phyloP scores from a whole-genome alignment of 768 basidiomycete genomes.

The Suillus subalutaceus region DNA sequence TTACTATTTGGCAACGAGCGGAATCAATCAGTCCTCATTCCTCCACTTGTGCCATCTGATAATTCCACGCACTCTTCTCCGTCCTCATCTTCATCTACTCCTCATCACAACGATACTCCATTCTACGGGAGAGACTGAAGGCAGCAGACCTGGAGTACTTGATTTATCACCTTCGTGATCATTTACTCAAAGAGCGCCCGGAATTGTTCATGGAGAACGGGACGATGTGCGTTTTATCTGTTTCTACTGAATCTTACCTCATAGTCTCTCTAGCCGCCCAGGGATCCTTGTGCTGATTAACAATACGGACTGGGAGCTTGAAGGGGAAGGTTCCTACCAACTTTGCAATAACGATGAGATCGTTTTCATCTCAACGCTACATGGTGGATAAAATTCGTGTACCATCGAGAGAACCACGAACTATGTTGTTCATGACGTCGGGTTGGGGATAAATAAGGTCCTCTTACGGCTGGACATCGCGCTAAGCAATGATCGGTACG shows the following conservation, averaged over 20 bases:
- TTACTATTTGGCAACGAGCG: constrained; percentile 77
- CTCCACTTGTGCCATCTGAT: constrained; percentile 43
- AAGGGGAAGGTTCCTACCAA: constrained; percentile 87
- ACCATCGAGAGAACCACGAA: neutral
- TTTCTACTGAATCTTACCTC: neutral
- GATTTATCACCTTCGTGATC: constrained; percentile 75
- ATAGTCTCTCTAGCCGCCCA: constrained; percentile 67
- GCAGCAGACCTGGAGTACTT: constrained; percentile 73
- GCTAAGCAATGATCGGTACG: neutral
- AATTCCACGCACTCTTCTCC: constrained; percentile 33
- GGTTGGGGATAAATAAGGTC: neutral
- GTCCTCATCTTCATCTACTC: constrained; percentile 9
- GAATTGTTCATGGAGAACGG: constrained; percentile 89
- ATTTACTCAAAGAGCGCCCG: constrained; percentile 78
- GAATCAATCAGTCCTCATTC: constrained; percentile 57
- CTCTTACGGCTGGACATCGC: neutral
- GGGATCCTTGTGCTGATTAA: constrained; percentile 97
- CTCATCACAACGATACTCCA: neutral
- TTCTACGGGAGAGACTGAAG: constrained; percentile 31
- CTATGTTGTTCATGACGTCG: neutral
- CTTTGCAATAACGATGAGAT: constrained; percentile 83
- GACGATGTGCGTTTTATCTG: constrained; percentile 67
- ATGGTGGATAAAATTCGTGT: constrained; percentile 66
- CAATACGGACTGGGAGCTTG: constrained; percentile 97
- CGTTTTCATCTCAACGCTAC: constrained; percentile 95